Percentiles rank a stretch among this genome's conserved stretches.
Conservation (phyloP, 2,329 filamentous ascomycete species). For the Penicillium sp. region DNA sequence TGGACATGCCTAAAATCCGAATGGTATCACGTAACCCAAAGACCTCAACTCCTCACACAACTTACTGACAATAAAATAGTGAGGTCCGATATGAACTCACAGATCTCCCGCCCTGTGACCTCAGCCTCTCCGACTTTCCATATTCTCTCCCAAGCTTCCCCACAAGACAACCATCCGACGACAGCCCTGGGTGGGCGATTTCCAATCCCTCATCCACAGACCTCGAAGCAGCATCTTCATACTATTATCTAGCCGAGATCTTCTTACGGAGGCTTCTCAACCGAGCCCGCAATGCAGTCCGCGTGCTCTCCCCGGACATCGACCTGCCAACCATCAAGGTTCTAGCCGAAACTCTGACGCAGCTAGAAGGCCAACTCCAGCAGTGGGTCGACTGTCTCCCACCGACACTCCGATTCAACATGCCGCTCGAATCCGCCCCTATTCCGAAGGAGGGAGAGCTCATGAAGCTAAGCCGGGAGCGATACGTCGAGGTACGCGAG, state of each 20-base stretch:
- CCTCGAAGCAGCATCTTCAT: constrained; percentile 25
- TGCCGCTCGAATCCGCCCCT: constrained; percentile 22
- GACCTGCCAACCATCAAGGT: constrained; percentile 16
- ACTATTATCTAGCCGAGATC: constrained; percentile 31
- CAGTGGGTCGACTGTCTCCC: constrained; percentile 30
- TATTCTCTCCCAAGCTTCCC: constrained; percentile 29
- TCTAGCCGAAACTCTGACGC: constrained; percentile 20
- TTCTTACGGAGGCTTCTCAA: constrained; percentile 37
- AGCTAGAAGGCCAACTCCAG: constrained; percentile 28
- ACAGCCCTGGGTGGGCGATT: constrained; percentile 14
- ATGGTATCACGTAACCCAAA: constrained; percentile 16
- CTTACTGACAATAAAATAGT: constrained; percentile 11
- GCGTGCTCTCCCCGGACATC: constrained; percentile 23
- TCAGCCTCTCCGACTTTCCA: constrained; percentile 29
- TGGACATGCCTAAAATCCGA: constrained; percentile 32
- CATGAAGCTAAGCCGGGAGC: constrained; percentile 28
- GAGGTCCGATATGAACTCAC: constrained; percentile 30
- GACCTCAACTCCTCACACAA: background rate
- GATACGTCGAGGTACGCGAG: constrained; percentile 31
- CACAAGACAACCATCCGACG: constrained; percentile 15
- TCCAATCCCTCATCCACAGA: constrained; percentile 18
- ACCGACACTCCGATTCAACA: constrained; percentile 26
- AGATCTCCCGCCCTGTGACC: constrained; percentile 28
- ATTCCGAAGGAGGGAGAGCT: constrained; percentile 24
- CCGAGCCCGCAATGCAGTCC: constrained; percentile 29